phyloP scores from a whole-genome alignment of 805 yeast genomes.

The Candida jianshihensis region DNA sequence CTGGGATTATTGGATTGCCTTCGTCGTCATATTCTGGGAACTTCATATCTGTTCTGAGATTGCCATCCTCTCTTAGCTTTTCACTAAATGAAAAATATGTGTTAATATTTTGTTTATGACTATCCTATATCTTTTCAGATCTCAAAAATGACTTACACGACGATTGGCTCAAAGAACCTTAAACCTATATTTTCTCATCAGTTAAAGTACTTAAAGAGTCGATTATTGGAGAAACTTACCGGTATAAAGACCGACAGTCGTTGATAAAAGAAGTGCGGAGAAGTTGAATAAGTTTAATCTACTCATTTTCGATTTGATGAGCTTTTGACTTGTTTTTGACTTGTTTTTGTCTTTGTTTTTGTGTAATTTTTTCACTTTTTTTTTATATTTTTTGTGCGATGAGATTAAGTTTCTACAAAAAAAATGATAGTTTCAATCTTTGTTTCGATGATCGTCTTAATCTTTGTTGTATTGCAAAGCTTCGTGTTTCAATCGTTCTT shows the following conservation, averaged over 20 bases:
- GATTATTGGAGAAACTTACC: slow-evolving; percentile 20
- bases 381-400: no score
- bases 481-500: no score
- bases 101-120: slow-evolving; percentile 2
- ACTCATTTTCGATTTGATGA: slow-evolving; percentile 10
- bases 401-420: no score
- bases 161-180: slow-evolving; percentile 67
- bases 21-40: slow-evolving; percentile 47
- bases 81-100: slow-evolving; percentile 31
- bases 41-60: slow-evolving; percentile 51
- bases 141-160: slow-evolving; percentile 41
- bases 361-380: not conserved
- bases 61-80: slow-evolving; percentile 58
- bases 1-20: slow-evolving; percentile 28
- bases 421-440: no score
- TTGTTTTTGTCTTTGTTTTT: no score
- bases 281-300: slow-evolving; percentile 23
- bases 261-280: slow-evolving; percentile 18
- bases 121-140: not conserved
- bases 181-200: slow-evolving; percentile 31
- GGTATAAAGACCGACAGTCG: slow-evolving; percentile 38
- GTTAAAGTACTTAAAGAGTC: not conserved
- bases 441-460: no score
- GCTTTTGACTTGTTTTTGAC: not conserved
- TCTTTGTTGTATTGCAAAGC: no score